A percentile compares a stretch with the other conserved stretches of the same genome.
phyloP scores from a whole-genome alignment of 139 green algal genomes.

The Micromonas commoda region DNA sequence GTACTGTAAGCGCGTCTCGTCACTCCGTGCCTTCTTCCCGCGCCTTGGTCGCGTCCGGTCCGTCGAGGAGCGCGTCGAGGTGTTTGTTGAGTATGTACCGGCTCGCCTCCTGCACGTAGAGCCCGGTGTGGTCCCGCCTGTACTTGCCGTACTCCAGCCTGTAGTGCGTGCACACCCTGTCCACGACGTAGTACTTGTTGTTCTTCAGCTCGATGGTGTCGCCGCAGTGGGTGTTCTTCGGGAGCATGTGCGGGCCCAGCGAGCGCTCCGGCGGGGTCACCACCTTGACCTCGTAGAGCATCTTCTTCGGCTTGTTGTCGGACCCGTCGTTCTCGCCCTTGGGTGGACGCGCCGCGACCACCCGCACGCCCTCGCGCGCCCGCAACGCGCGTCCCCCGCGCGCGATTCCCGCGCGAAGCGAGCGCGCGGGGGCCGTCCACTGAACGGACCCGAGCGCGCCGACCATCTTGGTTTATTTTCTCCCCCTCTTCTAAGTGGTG shows the following conservation, averaged over 20 bases:
- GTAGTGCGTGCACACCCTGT: not conserved
- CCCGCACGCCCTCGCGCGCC: too few species aligned
- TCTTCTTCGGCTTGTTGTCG: conserved; percentile 4
- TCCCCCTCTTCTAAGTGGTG: too few species aligned
- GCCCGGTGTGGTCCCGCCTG: not conserved
- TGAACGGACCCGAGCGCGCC: too few species aligned
- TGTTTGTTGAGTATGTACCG: not conserved
- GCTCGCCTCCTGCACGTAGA: not conserved
- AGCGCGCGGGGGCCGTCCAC: too few species aligned
- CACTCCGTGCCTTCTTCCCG: too few species aligned
- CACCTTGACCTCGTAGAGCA: conserved; percentile 1
- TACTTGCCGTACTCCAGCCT: not conserved
- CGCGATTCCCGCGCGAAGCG: too few species aligned
- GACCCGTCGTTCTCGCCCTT: not conserved
- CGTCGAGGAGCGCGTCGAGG: not conserved
- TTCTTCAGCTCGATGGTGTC: not conserved
- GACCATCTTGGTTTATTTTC: too few species aligned
- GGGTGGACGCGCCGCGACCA: not conserved
- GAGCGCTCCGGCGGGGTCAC: not conserved
- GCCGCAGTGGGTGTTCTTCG: conserved; percentile 2
- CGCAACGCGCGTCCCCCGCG: too few species aligned
- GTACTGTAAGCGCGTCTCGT: too few species aligned
- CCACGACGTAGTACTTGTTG: not conserved
- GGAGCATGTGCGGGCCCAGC: not conserved
- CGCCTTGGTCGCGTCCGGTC: too few species aligned